These are phyloP conservation scores for Ophiostoma sp. DNA, from an alignment of 2,329 filamentous ascomycete genomes.

Conservation along the genomic window DNA sequence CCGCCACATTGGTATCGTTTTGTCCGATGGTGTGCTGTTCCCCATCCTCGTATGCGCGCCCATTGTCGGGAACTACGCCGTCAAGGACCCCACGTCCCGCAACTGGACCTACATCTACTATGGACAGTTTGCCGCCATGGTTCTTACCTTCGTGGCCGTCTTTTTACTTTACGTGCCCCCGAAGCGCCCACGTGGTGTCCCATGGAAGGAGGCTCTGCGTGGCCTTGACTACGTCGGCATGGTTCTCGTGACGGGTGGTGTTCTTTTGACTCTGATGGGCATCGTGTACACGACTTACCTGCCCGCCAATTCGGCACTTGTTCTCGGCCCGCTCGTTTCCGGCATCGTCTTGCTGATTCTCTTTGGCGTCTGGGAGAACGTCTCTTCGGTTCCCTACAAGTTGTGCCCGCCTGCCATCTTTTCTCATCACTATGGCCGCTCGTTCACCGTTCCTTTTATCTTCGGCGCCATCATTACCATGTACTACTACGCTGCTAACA, in stretches of 20 bases:
- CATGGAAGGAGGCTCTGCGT: conserved; percentile 38
- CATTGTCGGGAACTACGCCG: conserved; percentile 46
- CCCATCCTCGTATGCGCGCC: conserved; percentile 49
- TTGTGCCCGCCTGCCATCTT: conserved; percentile 49
- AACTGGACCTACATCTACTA: conserved; percentile 50
- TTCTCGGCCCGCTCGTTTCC: conserved; percentile 41
- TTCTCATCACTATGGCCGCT: conserved; percentile 45
- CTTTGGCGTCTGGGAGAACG: conserved; percentile 45
- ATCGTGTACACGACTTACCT: conserved; percentile 43
- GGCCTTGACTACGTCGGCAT: conserved; percentile 44
- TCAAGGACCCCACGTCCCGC: conserved; percentile 22
- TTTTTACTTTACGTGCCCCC: conserved; percentile 41
- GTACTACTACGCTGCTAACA: conserved; percentile 52
- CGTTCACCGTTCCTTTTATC: conserved; percentile 49
- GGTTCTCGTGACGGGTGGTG: conserved; percentile 41
- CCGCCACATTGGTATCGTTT: conserved; percentile 46
- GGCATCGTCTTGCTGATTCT: conserved; percentile 39
- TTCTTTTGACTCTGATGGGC: conserved; percentile 42
- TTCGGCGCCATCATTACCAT: conserved; percentile 50
- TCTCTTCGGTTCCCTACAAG: conserved; percentile 40
- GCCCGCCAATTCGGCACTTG: conserved; percentile 39
- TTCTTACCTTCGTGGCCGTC: conserved; percentile 47
- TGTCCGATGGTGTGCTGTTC: conserved; percentile 45
- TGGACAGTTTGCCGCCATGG: conserved; percentile 43
- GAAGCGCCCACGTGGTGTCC: conserved; percentile 38